These are phyloP conservation scores for Candida coquimbonensis DNA, from an alignment of 805 yeast genomes.

Conservation along the genomic window DNA sequence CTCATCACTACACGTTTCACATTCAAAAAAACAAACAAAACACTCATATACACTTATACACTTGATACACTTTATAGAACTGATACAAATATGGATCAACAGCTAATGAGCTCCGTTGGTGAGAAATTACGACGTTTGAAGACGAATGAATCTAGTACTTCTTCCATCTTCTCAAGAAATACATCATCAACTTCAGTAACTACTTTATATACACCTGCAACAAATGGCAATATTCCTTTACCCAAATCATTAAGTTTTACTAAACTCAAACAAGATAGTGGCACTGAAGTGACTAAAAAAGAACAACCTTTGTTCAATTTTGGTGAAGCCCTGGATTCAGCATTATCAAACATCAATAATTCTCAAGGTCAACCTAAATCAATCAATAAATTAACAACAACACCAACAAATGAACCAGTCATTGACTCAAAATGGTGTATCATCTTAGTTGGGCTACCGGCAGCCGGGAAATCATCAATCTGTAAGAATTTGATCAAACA, in stretches of 20 bases:
- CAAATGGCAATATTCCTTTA: background rate
- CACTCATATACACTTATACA: too few relatives aligned
- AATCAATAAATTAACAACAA: constrained; percentile 19
- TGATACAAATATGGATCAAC: constrained; percentile 1
- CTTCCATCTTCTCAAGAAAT: constrained; percentile 20
- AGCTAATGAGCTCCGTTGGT: constrained; percentile 4
- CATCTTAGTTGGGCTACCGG: constrained; percentile 72
- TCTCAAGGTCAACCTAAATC: constrained; percentile 17
- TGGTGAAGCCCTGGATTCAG: constrained; percentile 13
- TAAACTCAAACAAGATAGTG: constrained; percentile 10
- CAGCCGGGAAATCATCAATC: constrained; percentile 69
- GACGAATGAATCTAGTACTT: constrained; percentile 18
- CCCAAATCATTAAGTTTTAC: constrained; percentile 17
- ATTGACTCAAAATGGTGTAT: constrained; percentile 46
- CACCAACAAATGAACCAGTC: constrained; percentile 21
- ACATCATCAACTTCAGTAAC: constrained; percentile 19
- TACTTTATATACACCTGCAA: constrained; percentile 7
- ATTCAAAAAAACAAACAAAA: too few relatives aligned
- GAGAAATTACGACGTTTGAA: constrained; percentile 14
- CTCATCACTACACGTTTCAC: background rate
- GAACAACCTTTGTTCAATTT: background rate
- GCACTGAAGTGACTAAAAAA: background rate
- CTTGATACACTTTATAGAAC: too few relatives aligned
- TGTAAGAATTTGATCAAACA: constrained; percentile 56
- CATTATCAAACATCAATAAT: constrained; percentile 4